These are phyloP conservation scores for Penicillium maclennaniae DNA, from an alignment of 495 filamentous ascomycete species.

Conservation along the genomic window DNA sequence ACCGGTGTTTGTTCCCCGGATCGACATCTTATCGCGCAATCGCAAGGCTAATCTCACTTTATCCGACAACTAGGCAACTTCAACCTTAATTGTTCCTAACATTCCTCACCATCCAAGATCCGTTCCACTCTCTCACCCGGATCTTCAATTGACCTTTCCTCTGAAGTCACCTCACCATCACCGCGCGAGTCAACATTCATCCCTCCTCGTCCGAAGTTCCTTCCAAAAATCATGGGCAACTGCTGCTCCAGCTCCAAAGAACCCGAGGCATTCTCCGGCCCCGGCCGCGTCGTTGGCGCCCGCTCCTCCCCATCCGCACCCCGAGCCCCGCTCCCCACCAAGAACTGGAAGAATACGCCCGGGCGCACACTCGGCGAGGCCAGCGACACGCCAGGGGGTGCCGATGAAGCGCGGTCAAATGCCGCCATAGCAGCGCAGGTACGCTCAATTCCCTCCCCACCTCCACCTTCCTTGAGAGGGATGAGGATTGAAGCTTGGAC, in stretches of 20 bases:
- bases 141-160: not conserved
- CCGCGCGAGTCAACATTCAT: not conserved
- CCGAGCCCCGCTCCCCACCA: constrained; percentile 37
- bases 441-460: not conserved
- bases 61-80: not conserved
- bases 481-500: not conserved
- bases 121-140: not conserved
- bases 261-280: constrained; percentile 51
- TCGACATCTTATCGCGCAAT: constrained; percentile 13
- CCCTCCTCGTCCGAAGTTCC: too few species aligned
- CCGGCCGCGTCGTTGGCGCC: constrained; percentile 58
- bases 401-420: constrained; percentile 50
- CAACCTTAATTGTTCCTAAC: not conserved
- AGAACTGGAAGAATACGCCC: constrained; percentile 46
- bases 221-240: constrained; percentile 58
- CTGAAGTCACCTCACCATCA: not conserved
- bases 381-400: constrained; percentile 21
- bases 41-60: constrained; percentile 7
- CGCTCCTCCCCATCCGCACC: constrained; percentile 17
- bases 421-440: constrained; percentile 71
- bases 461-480: not conserved
- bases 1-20: constrained; percentile 20
- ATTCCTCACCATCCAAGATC: not conserved
- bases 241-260: constrained; percentile 66
- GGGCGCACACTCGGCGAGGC: constrained; percentile 53